Evolutionary conservation across 768 basidiomycete species (phyloP), one percentile per base, ranked within the genome.

Genomic region (Trametes cubensis): DNA sequence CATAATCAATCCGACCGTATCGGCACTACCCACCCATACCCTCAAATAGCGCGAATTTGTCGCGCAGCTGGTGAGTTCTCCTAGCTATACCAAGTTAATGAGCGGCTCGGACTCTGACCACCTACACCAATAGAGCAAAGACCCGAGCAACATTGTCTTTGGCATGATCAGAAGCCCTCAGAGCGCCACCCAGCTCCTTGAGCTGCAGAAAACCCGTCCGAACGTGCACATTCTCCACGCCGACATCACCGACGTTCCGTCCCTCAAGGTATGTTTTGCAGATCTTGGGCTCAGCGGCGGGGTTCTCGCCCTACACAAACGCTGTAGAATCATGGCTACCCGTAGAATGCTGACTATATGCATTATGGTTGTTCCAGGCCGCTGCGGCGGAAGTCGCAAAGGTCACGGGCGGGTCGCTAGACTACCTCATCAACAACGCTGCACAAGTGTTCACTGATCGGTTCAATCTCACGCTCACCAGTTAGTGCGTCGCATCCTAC

Each of bases 371-470:
- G n/a, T n/a, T n/a, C n/a, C n/a, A 77, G 76, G 55, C 40, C 2
- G 76, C 75, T 4, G 74, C 75, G 0, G 64, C 57, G 0, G 69
- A 71, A 38, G 66, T 72, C 1, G 65, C 68, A 1, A 69, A 61
- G n/a, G 45, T 70, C 49, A 74, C 74, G 1, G 73, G 75, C 20
- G 74, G 75, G 14, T 70, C 69, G 28, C 64, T 79, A n/a, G 77
- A 78, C 62, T 68, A 65, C 49, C 67, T 78, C 56, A 76, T 78
- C 54, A 77, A 78, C 63, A 78, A 78, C 55, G 78, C 76, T 15
- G 76, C 67, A 6, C 65, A 38, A 34, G 49, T 68, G 8, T 64
- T 67, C 14, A 10, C 49, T 23, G 55, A 58, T 17, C 54, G 60
- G 23, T 18, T 15, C 15, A 38, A 47, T 25, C 54, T 59, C 42